Conservation (phyloP, 176 grass and related monocot genomes). For the Zoysia pacifica region DNA sequence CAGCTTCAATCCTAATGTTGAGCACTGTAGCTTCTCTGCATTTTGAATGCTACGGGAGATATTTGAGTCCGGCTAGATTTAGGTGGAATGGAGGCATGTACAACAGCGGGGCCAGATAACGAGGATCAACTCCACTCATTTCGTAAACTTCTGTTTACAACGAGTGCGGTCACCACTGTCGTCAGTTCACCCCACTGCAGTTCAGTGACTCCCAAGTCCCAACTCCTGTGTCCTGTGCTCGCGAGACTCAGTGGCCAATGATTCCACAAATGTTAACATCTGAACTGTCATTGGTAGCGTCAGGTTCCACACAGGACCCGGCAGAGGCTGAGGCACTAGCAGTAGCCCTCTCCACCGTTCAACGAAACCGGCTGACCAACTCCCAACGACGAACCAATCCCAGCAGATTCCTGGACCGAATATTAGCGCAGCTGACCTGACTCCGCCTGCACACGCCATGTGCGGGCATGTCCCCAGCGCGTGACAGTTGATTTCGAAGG, state of each 20-base stretch:
- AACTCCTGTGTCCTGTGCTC: neutral
- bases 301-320: neutral
- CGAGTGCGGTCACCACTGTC: neutral
- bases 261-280: neutral
- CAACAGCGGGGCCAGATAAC: no score
- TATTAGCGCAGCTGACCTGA: neutral
- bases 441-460: neutral
- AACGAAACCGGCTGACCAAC: neutral
- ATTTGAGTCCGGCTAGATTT: no score
- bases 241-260: neutral
- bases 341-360: neutral
- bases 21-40: no score
- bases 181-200: neutral
- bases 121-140: no score
- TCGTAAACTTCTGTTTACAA: no score
- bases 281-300: neutral
- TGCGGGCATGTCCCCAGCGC: neutral
- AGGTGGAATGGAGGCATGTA: no score
- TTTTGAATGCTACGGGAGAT: no score
- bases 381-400: neutral
- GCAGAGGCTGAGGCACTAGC: neutral
- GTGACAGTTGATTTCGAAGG: neutral
- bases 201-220: neutral
- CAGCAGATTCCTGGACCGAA: conserved; percentile 7
- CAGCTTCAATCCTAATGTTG: no score